Conservation (phyloP, 768 basidiomycete species). For the Cyclocybe aegerita region DNA sequence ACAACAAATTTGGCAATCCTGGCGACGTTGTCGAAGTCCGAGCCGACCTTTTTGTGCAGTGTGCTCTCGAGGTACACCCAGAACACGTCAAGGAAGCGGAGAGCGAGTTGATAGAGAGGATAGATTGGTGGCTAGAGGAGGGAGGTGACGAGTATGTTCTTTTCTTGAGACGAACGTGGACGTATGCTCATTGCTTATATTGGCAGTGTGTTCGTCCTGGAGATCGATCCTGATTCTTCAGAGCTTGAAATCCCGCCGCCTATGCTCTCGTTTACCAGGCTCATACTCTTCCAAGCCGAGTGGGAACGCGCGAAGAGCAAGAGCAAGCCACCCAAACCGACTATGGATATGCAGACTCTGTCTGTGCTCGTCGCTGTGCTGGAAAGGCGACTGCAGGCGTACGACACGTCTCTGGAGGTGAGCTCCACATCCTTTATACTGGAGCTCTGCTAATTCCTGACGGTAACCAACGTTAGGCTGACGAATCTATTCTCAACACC, state of each 20-base stretch:
- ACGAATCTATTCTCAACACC: conserved; percentile 45
- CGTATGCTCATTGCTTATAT: background rate
- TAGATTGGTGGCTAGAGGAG: conserved; percentile 93
- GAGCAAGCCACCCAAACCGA: conserved; percentile 75
- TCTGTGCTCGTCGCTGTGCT: conserved; percentile 49
- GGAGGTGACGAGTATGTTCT: conserved; percentile 82
- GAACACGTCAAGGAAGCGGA: conserved; percentile 12
- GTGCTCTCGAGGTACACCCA: conserved; percentile 24
- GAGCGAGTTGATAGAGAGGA: conserved; percentile 49
- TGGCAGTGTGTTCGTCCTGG: conserved; percentile 54
- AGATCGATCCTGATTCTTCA: conserved; percentile 36
- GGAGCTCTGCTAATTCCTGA: background rate
- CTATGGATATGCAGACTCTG: conserved; percentile 47
- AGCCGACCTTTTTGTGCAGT: conserved; percentile 63
- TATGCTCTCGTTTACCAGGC: conserved; percentile 61
- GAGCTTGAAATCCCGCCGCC: conserved; percentile 43
- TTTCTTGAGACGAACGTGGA: background rate
- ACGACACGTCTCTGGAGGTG: conserved; percentile 62
- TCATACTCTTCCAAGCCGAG: conserved; percentile 53
- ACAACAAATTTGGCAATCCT: conserved; percentile 61
- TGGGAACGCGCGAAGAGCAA: conserved; percentile 62
- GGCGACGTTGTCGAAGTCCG: conserved; percentile 77
- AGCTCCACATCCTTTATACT: conserved; percentile 12
- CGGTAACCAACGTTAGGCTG: conserved; percentile 33
- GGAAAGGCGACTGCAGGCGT: conserved; percentile 47